These are phyloP conservation scores for Pistacia vera DNA, from an alignment of 345 rosid species.

Conservation along the genomic window DNA sequence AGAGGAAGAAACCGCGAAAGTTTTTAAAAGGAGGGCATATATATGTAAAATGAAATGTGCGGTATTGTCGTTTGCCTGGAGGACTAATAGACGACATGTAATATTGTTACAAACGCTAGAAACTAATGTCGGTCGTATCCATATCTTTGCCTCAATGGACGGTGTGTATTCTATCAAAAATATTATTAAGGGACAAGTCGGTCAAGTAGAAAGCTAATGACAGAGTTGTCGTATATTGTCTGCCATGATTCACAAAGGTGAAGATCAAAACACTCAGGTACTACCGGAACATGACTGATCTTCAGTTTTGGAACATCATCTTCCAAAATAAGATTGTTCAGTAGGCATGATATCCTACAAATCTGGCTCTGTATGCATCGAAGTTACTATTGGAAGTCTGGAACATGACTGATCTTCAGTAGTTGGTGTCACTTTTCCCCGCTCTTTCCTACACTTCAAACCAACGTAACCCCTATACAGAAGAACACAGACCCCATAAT, in stretches of 20 bases:
- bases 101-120: too few species aligned
- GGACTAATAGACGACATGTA: not conserved
- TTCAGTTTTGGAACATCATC: too few species aligned
- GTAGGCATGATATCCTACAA: not conserved
- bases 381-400: not conserved
- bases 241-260: too few species aligned
- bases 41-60: not conserved
- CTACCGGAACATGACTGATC: too few species aligned
- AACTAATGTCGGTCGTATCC: too few species aligned
- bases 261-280: too few species aligned
- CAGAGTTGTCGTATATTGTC: too few species aligned
- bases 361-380: conserved; percentile 2
- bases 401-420: not conserved
- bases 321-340: not conserved
- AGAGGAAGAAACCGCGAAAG: conserved; percentile 5
- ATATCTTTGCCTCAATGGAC: not conserved
- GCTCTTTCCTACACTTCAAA: conserved; percentile 15
- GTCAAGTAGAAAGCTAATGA: too few species aligned
- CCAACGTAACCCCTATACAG: conserved; percentile 5
- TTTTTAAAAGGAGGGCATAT: not conserved
- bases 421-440: not conserved
- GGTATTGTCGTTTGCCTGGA: not conserved
- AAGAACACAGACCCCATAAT: conserved; percentile 15
- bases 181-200: too few species aligned
- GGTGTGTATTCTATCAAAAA: too few species aligned